These are phyloP conservation scores for Neurospora sublineolata DNA, from an alignment of 495 filamentous ascomycete genomes.

Conservation along the genomic window DNA sequence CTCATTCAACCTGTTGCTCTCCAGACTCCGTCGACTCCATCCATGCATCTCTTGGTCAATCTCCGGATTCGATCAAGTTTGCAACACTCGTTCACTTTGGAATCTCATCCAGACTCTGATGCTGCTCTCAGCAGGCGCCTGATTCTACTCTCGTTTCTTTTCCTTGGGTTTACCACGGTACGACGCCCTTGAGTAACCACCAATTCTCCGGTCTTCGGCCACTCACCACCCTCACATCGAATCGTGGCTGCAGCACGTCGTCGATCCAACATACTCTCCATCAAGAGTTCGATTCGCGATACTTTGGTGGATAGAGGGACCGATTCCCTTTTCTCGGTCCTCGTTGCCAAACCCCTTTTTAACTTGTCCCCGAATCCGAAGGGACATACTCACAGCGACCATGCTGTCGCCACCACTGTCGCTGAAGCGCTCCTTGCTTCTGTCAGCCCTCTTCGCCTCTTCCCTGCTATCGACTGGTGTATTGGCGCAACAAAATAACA, in stretches of 20 bases:
- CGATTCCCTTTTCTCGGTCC: conserved; percentile 1
- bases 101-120: neutral
- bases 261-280: conserved; percentile 2
- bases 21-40: neutral
- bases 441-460: conserved; percentile 21
- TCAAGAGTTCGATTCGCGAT: neutral
- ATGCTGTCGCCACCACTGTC: conserved; percentile 21
- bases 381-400: neutral
- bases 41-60: neutral
- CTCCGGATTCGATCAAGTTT: neutral
- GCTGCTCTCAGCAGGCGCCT: neutral
- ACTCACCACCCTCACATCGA: neutral
- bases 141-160: conserved; percentile 14
- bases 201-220: neutral
- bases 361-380: neutral
- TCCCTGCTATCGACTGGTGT: conserved; percentile 2
- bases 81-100: neutral
- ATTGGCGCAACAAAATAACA: conserved; percentile 22
- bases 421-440: conserved; percentile 25
- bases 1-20: neutral
- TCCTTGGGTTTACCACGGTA: conserved; percentile 3
- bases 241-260: conserved; percentile 13
- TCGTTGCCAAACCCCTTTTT: neutral
- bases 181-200: neutral
- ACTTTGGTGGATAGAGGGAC: neutral